Base-by-base conservation (phyloP, 2,329 filamentous ascomycete genomes). In the Colletotrichum lindemuthianum region DNA sequence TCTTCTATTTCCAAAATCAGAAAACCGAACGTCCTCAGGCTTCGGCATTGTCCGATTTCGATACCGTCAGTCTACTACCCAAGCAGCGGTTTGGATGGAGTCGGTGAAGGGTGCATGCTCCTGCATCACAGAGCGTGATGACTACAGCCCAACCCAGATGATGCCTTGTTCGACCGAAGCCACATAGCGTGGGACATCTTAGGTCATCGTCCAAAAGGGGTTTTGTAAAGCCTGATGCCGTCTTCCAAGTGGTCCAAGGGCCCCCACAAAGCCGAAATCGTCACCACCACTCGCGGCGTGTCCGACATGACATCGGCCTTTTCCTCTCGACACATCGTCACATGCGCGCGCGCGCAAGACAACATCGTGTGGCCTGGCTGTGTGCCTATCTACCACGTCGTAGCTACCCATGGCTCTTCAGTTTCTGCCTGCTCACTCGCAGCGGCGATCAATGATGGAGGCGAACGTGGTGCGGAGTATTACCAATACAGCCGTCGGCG, bases 11-110 rank as follows among this genome's bases (percentile, higher is more conserved):
- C 24, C 24, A 24, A 33, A 60, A 60, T 36, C 45, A 39, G 44
- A 51, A 40, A 37, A 13, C 24, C 55, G 33, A 59, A 59, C 49
- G 48, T 37, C 41, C 48, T 48, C 55, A 59, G n/a, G 12, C 55
- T 60, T 60, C 48, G 60, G 60, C 32, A 48, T 63, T 60, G 60
- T 4, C 60, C 55, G 60, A 63, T 24, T 24, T 24, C 24, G 24
- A 24, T 24, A 24, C 24, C 24, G 32, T 47, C n/a, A 10, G 44
- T 16, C 10, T 8, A 34, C 10, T 8, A 34, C 34, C 40, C 40
- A 44, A 40, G 13, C 24, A 36, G 48, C 39, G 40, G 15, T 33
- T 33, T 50, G 44, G 45, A 40, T 24, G 13, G 45, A 33, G n/a
- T 24, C 39, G 45, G 24, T 50, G 37, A 65, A 56, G 40, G 39